Conservation (phyloP, 2,329 filamentous ascomycete genomes). For the Bipolaris bicolor region DNA sequence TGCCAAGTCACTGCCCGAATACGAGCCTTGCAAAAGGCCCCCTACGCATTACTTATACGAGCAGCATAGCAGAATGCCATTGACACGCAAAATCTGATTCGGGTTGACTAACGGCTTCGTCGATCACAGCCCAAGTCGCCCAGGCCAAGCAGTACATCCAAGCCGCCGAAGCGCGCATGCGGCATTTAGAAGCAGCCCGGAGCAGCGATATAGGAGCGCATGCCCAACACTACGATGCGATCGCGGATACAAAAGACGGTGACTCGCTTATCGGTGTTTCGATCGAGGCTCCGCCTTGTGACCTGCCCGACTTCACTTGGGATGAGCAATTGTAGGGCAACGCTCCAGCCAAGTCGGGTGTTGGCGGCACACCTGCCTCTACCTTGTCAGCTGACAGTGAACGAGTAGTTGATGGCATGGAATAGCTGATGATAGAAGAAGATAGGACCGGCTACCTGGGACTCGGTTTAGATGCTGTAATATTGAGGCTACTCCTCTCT, state of each 20-base stretch:
- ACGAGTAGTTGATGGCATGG: background rate
- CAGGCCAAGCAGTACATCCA: slow-evolving; percentile 11
- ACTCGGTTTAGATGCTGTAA: slow-evolving; percentile 54
- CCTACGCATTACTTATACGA: slow-evolving; percentile 58
- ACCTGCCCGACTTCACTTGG: slow-evolving; percentile 4
- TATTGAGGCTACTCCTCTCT: slow-evolving; percentile 42
- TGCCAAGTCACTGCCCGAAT: slow-evolving; percentile 17
- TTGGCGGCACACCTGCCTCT: background rate
- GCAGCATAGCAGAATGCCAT: slow-evolving; percentile 55
- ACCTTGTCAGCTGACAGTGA: background rate
- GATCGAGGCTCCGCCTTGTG: slow-evolving; percentile 8
- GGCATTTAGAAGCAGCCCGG: slow-evolving; percentile 7
- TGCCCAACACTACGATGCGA: background rate
- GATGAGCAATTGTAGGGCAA: slow-evolving; percentile 6
- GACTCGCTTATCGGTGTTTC: slow-evolving; percentile 5
- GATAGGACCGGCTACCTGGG: slow-evolving; percentile 55
- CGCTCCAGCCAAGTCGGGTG: background rate
- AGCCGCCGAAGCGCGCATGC: slow-evolving; percentile 12
- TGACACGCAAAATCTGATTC: slow-evolving; percentile 51
- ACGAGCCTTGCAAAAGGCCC: slow-evolving; percentile 46
- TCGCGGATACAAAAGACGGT: background rate
- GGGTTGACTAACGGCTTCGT: slow-evolving; percentile 17
- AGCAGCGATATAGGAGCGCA: background rate
- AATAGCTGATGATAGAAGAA: slow-evolving; percentile 18
- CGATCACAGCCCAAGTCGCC: slow-evolving; percentile 13